Evolutionary conservation across 345 rosid species (phyloP).

Genomic region (Adansonia digitata): DNA sequence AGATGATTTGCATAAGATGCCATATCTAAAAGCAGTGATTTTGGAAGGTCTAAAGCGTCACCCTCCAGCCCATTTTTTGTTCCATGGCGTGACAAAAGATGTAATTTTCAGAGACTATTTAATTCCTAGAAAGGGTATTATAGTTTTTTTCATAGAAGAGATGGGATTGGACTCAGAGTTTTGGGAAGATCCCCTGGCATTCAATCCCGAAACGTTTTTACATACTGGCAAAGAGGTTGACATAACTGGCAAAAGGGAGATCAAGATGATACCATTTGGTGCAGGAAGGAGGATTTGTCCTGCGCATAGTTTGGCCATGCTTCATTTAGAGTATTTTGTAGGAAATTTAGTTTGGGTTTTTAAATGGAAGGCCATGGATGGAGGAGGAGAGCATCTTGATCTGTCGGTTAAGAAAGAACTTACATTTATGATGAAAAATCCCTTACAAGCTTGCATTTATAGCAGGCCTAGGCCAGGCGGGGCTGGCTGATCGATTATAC

Average conservation of each 20-base stretch:
- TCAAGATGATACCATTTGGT: too few relatives aligned
- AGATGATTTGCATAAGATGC: too few relatives aligned
- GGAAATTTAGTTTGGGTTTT: conserved; percentile 29
- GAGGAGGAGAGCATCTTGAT: conserved; percentile 20
- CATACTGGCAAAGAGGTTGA: neutral
- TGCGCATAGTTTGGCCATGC: conserved; percentile 18
- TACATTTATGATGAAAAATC: conserved; percentile 8
- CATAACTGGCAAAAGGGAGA: too few relatives aligned
- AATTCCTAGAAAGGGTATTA: neutral
- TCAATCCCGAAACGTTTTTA: conserved; percentile 32
- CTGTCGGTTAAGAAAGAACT: conserved; percentile 24
- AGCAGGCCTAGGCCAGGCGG: neutral
- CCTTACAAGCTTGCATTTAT: neutral
- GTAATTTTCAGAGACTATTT: neutral
- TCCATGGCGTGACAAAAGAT: conserved; percentile 18
- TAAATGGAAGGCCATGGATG: conserved; percentile 24
- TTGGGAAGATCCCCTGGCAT: conserved; percentile 36
- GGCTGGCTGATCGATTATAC: too few relatives aligned
- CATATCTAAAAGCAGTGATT: too few relatives aligned
- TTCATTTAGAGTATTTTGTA: conserved; percentile 36
- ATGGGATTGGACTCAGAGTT: conserved; percentile 28
- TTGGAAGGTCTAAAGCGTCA: conserved; percentile 14
- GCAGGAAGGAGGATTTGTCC: too few relatives aligned
- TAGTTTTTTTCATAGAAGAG: neutral
- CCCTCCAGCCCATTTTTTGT: conserved; percentile 6